Evolutionary conservation across 176 grass and related monocot genomes (phyloP).

Genomic region (Alloteropsis semialata): DNA sequence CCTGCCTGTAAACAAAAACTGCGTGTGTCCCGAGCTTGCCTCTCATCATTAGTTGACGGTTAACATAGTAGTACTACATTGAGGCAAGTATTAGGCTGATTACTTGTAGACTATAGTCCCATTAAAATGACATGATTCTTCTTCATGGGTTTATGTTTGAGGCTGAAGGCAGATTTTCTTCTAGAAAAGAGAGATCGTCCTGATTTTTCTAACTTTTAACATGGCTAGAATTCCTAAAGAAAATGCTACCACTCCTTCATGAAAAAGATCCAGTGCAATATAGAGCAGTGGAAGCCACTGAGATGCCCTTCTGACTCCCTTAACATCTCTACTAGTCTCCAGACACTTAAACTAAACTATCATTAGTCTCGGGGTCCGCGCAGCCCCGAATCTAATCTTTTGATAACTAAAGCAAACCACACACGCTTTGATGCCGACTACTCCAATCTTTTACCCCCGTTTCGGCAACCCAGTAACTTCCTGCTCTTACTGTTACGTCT

Average conservation of each 20-base stretch:
- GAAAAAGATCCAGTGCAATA: not conserved
- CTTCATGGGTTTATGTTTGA: not conserved
- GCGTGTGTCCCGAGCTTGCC: not conserved
- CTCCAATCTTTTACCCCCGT: not conserved
- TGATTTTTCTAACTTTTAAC: not conserved
- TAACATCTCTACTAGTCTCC: not conserved
- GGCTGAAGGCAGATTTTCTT: not conserved
- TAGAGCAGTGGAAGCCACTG: not conserved
- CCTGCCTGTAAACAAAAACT: conserved; percentile 4
- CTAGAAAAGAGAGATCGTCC: not conserved
- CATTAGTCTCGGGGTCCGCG: conserved; percentile 10
- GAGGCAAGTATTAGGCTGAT: not conserved
- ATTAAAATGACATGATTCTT: not conserved
- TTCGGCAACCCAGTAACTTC: not conserved
- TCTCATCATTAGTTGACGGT: conserved; percentile 32
- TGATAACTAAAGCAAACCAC: conserved; percentile 29
- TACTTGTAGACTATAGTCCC: not conserved
- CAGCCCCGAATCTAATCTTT: conserved; percentile 22
- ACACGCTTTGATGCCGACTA: conserved; percentile 19
- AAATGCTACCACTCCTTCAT: not conserved
- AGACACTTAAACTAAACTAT: conserved; percentile 29
- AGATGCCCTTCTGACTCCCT: conserved; percentile 1
- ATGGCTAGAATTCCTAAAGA: not conserved
- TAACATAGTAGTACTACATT: not conserved
- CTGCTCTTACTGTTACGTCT: not conserved